These are phyloP conservation scores for Gaeumannomyces sp. DNA, from an alignment of 2,329 filamentous ascomycete genomes.

Conservation along the genomic window DNA sequence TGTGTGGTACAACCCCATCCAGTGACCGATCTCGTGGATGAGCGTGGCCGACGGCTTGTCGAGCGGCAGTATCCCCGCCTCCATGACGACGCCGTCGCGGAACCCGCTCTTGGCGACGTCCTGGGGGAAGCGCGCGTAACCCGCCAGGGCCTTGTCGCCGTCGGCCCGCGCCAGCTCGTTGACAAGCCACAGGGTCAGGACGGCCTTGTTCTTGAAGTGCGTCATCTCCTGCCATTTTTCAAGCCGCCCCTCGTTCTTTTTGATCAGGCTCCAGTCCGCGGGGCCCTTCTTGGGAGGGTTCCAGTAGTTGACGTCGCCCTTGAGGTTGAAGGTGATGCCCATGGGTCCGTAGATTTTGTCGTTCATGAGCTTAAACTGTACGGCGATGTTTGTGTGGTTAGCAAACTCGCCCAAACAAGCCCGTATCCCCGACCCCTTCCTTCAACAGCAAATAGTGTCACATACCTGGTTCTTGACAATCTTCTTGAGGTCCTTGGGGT, in stretches of 20 bases:
- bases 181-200: constrained; percentile 1
- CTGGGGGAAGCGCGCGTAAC: not conserved
- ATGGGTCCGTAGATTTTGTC: not conserved
- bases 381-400: not conserved
- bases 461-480: not conserved
- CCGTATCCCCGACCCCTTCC: not conserved
- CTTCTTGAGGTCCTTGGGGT: not conserved
- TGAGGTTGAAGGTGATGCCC: constrained; percentile 1
- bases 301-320: not conserved
- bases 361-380: not conserved
- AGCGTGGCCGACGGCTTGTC: constrained; percentile 11
- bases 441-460: not conserved
- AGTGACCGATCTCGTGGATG: constrained; percentile 41
- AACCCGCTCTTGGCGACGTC: not conserved
- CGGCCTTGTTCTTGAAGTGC: not conserved
- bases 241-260: not conserved
- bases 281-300: not conserved
- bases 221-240: not conserved
- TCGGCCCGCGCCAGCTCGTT: not conserved
- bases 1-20: constrained; percentile 42
- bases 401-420: too few relatives aligned
- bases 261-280: not conserved
- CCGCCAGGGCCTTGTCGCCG: not conserved
- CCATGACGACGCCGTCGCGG: constrained; percentile 6
- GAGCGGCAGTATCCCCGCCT: not conserved